Evolutionary conservation across 106 monocot genomes (phyloP).

Genomic region (Phalaenopsis aphrodite): DNA sequence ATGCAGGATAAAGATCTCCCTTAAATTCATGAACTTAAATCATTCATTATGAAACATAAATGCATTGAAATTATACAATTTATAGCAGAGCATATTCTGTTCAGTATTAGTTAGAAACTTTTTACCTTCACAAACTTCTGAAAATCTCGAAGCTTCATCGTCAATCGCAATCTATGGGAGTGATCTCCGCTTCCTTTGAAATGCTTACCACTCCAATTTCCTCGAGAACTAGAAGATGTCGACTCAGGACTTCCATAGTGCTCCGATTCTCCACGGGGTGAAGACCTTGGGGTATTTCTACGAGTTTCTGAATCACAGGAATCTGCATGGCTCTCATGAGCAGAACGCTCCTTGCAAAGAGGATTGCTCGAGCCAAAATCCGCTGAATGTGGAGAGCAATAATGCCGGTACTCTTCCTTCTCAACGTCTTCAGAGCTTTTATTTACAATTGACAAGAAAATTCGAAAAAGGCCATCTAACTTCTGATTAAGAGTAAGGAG

Average conservation of each 20-base stretch:
- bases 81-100: not conserved
- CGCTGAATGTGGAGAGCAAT: slow-evolving; percentile 5
- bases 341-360: slow-evolving; percentile 18
- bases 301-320: slow-evolving; percentile 33
- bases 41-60: not conserved
- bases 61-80: not conserved
- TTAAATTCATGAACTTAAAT: not conserved
- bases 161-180: slow-evolving; percentile 52
- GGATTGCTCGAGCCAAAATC: slow-evolving; percentile 25
- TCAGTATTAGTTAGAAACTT: not conserved
- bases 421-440: slow-evolving; percentile 55
- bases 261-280: slow-evolving; percentile 15
- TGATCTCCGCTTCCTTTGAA: slow-evolving; percentile 61
- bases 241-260: slow-evolving; percentile 48
- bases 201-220: slow-evolving; percentile 50
- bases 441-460: slow-evolving; percentile 48
- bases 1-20: not conserved
- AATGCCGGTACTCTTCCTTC: slow-evolving; percentile 59
- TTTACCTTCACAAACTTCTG: slow-evolving; percentile 75
- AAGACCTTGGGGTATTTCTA: slow-evolving; percentile 31
- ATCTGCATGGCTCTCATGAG: slow-evolving; percentile 20
- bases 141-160: slow-evolving; percentile 85
- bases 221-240: slow-evolving; percentile 42
- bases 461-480: slow-evolving; percentile 52
- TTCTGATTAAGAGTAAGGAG: slow-evolving; percentile 49